Conservation (phyloP, 1,284 basidiomycete genomes). For the Malassezia vespertilionis region DNA sequence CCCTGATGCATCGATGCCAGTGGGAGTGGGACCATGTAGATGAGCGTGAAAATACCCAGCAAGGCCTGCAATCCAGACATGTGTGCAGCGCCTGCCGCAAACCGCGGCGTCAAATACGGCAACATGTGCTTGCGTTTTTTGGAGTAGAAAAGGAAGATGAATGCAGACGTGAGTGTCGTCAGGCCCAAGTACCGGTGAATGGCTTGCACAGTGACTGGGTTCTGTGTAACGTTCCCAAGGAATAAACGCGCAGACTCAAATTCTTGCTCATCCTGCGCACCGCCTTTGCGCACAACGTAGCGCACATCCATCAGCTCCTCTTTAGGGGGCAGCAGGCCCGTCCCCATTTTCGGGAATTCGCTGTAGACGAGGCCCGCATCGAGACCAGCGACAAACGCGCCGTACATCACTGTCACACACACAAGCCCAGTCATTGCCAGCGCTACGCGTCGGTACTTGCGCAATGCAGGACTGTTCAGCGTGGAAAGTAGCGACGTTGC, state of each 20-base stretch:
- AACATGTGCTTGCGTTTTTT: constrained; percentile 1
- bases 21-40: constrained; percentile 86
- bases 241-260: constrained; percentile 21
- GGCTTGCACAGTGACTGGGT: constrained; percentile 94
- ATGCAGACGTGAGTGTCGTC: constrained; percentile 19
- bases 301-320: constrained; percentile 62
- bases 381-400: constrained; percentile 92
- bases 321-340: constrained; percentile 63
- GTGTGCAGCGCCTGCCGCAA: constrained; percentile 13
- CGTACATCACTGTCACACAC: constrained; percentile 67
- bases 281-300: constrained; percentile 54
- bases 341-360: constrained; percentile 96
- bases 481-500: constrained; percentile 2
- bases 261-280: constrained; percentile 48
- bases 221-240: constrained; percentile 91
- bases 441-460: constrained; percentile 25
- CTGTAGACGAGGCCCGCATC: constrained; percentile 95
- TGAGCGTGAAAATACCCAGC: constrained; percentile 78
- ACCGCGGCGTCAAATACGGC: constrained; percentile 5
- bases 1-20: constrained; percentile 90
- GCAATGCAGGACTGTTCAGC: constrained; percentile 22
- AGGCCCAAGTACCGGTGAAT: constrained; percentile 78
- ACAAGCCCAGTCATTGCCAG: constrained; percentile 26
- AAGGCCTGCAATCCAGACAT: constrained; percentile 56
- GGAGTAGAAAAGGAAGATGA: constrained; percentile 6